Conservation (phyloP, 345 rosid species). For the Physaria fendleri region DNA sequence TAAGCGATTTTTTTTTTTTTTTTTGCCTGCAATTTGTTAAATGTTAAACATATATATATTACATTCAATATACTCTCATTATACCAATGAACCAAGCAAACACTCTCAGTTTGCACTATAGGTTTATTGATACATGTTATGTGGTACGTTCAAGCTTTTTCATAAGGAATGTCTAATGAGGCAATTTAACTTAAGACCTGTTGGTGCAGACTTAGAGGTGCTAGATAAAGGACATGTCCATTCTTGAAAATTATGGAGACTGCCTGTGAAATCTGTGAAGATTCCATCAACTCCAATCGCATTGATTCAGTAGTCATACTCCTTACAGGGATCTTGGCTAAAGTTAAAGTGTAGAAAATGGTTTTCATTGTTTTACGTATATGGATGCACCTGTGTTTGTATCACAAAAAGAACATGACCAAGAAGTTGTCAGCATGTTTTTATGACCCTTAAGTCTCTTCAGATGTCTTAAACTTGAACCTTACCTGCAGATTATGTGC, state of each 20-base stretch:
- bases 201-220: slow-evolving; percentile 9
- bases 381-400: slow-evolving; percentile 88
- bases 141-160: too few relatives aligned
- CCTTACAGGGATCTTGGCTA: slow-evolving; percentile 68
- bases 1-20: too few relatives aligned
- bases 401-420: slow-evolving; percentile 16
- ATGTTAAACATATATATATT: too few relatives aligned
- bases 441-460: background rate
- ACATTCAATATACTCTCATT: too few relatives aligned
- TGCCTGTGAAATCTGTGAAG: slow-evolving; percentile 89
- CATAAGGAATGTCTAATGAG: slow-evolving; percentile 42
- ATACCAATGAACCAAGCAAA: too few relatives aligned
- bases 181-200: too few relatives aligned
- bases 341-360: slow-evolving; percentile 66
- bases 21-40: too few relatives aligned
- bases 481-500: slow-evolving; percentile 63
- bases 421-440: slow-evolving; percentile 4
- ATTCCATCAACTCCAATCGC: slow-evolving; percentile 77
- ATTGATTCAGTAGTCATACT: slow-evolving; percentile 78
- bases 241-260: slow-evolving; percentile 63
- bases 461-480: background rate
- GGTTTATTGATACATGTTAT: too few relatives aligned
- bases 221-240: slow-evolving; percentile 38
- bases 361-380: slow-evolving; percentile 75
- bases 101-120: too few relatives aligned